Base-by-base conservation (phyloP, 306 rosid species). In the Senna tora region DNA sequence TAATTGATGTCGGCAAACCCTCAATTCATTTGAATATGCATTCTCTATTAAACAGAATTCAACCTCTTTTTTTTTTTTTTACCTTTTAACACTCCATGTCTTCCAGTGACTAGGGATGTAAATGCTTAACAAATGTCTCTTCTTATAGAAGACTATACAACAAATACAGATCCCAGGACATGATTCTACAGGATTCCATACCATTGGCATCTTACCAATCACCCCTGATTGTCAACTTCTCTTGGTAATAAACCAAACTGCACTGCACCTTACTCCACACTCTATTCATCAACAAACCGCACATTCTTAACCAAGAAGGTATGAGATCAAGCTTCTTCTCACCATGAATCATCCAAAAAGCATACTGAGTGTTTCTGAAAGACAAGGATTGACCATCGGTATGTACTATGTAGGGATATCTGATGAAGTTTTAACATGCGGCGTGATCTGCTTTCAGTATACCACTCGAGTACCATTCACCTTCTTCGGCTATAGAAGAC, bases 401-500 rank as follows among this genome's bases (percentile, higher is more conserved):
- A 32, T 22, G 13, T 56, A 47, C 22, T 43, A 32, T 22, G 13
- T 56, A 47, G 11, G 67, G 49, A 51, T 50, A 39, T 63, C 66
- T 8, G 53, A 52, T 42, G 43, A 65, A 76, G 64, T 72, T 49
- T 46, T 67, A 69, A 47, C 74, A 57, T 50, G 74, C 77, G 51
- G 41, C 67, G 36, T 21, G 47, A 71, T 47, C 61, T 46, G 73
- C 70, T 38, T 32, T 75, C 79, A 30, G 52, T 36, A 71, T 64
- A 42, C 28, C 30, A 64, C 30, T 73, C 47, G 19, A 49, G 62
- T 71, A 52, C 28, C 67, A 41, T 67, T 87, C 80, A 91, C 85
- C 67, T 89, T 74, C 86, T 91, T 73, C 96, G 82, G 86, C 93
- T 65, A 73, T 86, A 91, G 72, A 85, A 87, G 41, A 74, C 21